A percentile compares a stretch with the other conserved stretches of the same genome.
Evolutionary conservation across 2,329 filamentous ascomycete genomes (phyloP).

Genomic region (Arachnomyces sp.): DNA sequence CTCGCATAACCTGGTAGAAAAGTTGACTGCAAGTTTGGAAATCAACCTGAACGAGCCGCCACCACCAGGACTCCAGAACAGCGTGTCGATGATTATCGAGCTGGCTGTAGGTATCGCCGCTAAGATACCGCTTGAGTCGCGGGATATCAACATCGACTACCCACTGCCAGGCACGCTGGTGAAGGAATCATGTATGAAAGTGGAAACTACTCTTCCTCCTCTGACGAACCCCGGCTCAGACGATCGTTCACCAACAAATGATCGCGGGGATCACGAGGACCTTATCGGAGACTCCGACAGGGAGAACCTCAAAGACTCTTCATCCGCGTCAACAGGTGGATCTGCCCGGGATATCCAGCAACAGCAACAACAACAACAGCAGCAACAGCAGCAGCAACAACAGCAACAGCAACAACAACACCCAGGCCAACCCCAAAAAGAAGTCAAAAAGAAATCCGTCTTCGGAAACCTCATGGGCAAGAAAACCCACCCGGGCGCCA

Average conservation of each 20-base stretch:
- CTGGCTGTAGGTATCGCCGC: conserved; percentile 76
- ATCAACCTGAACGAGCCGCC: conserved; percentile 68
- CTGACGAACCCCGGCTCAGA: conserved; percentile 39
- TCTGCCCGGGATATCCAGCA: neutral
- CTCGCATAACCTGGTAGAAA: conserved; percentile 59
- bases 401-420: conserved; percentile 7
- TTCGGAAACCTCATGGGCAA: conserved; percentile 35
- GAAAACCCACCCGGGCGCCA: conserved; percentile 17
- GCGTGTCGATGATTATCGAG: conserved; percentile 86
- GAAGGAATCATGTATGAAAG: conserved; percentile 69
- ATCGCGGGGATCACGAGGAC: conserved; percentile 13
- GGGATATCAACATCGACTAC: conserved; percentile 82
- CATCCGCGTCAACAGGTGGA: conserved; percentile 15
- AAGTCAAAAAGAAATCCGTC: conserved; percentile 33
- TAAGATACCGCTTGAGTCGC: conserved; percentile 81
- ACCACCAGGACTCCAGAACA: conserved; percentile 74
- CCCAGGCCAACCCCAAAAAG: conserved; percentile 14
- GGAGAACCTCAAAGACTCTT: conserved; percentile 16
- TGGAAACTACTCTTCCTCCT: conserved; percentile 60
- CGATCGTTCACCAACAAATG: conserved; percentile 9
- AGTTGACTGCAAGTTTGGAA: conserved; percentile 60
- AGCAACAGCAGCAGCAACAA: no score
- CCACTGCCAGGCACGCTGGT: conserved; percentile 68
- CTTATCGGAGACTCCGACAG: conserved; percentile 11
- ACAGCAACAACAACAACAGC: conserved; percentile 8